Conservation (phyloP, 2,329 filamentous ascomycete genomes). For the Sclerotinia trifoliorum region DNA sequence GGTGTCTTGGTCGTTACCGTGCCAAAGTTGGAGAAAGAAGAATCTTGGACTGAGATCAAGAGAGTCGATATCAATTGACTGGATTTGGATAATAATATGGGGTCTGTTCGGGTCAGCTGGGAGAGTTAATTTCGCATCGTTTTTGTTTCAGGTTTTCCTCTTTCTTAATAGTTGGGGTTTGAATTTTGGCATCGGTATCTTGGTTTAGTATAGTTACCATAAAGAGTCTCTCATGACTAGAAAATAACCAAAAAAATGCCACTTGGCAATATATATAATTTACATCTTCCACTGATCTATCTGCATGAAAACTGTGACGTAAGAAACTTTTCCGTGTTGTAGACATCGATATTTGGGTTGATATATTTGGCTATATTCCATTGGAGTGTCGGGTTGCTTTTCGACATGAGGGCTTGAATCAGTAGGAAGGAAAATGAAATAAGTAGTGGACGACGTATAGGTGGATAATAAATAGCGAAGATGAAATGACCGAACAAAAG, state of each 20-base stretch:
- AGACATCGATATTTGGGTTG: not conserved
- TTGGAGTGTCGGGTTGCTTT: not conserved
- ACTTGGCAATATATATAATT: slow-evolving; percentile 22
- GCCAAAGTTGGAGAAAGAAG: slow-evolving; percentile 65
- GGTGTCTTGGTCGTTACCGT: slow-evolving; percentile 75
- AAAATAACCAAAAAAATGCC: slow-evolving; percentile 33
- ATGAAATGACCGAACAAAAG: not conserved
- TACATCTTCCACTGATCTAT: not conserved
- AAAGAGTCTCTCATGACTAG: slow-evolving; percentile 20
- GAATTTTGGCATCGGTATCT: slow-evolving; percentile 19
- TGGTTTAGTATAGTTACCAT: slow-evolving; percentile 25
- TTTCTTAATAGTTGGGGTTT: slow-evolving; percentile 11
- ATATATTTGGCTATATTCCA: not conserved
- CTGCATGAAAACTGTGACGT: not conserved
- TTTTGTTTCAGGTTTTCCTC: not conserved
- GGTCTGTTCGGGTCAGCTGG: slow-evolving; percentile 15
- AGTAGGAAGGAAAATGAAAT: not conserved
- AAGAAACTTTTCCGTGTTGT: not conserved
- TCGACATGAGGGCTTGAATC: no score
- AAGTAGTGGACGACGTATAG: not conserved
- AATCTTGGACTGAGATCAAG: slow-evolving; percentile 57
- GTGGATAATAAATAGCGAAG: not conserved
- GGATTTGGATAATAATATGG: slow-evolving; percentile 18
- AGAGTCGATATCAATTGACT: slow-evolving; percentile 52
- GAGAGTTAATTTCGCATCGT: slow-evolving; percentile 19